Conservation (phyloP, 495 filamentous ascomycete species). For the Aspergillus hancockii region DNA sequence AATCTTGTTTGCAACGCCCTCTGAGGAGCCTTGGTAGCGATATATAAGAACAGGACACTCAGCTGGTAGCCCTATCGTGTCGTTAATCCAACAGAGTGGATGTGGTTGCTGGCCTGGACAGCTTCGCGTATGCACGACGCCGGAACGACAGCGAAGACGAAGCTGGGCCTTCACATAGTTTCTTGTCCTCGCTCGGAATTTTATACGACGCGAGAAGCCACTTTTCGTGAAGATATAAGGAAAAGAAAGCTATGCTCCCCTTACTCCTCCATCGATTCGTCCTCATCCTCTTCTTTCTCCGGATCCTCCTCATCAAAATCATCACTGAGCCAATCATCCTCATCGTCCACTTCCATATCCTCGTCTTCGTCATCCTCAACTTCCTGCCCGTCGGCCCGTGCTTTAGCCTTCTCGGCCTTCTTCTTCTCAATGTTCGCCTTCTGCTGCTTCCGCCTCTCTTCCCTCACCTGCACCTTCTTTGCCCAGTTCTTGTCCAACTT, state of each 20-base stretch:
- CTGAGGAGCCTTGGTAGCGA: neutral
- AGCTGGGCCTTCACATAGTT: neutral
- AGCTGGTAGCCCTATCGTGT: neutral
- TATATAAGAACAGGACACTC: neutral
- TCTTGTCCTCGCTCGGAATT: neutral
- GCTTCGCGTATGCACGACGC: neutral
- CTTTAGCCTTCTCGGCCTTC: conserved; percentile 59
- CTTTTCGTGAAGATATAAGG: neutral
- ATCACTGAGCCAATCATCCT: conserved; percentile 62
- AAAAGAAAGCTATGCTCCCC: neutral
- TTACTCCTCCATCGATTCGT: conserved; percentile 46
- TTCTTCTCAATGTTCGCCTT: conserved; percentile 87
- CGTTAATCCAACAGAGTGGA: neutral
- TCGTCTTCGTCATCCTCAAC: conserved; percentile 55
- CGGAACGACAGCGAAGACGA: neutral
- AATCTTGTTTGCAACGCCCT: neutral
- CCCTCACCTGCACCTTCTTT: conserved; percentile 73
- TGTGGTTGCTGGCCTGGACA: neutral
- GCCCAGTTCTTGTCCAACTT: conserved; percentile 82
- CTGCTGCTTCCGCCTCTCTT: conserved; percentile 75
- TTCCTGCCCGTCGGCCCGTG: conserved; percentile 42
- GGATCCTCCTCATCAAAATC: conserved; percentile 59
- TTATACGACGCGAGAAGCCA: neutral
- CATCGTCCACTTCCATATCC: conserved; percentile 54
- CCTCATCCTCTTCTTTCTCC: conserved; percentile 37